Evolutionary conservation across 2,329 filamentous ascomycete genomes (phyloP), one percentile per base, ranked within the genome.

Genomic region (Talaromyces albobiverticillius): DNA sequence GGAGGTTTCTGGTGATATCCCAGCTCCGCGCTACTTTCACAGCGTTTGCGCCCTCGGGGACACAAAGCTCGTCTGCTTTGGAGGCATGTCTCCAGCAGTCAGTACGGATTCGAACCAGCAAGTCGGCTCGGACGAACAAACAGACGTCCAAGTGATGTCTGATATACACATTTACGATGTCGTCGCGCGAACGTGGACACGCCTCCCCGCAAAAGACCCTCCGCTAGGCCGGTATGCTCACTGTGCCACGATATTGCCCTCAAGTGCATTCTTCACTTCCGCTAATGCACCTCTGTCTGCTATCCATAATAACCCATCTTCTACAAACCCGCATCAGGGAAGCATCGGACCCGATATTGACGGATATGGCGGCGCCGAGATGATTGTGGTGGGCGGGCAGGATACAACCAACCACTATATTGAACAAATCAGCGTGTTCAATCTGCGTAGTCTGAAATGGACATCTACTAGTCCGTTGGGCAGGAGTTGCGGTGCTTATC

Each of bases 351-450:
- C 96, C 55, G 88, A 88, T 59, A 85, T 97, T 56, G 92, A 99
- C 70, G 93, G 94, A 0, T 84, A 85, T 18, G 94, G 94, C 14
- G 94, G 94, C 29, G 90, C 94, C 1, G 93, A 99, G 70, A 96
- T 99, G 93, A 83, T 99, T 5, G 87, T 99, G 13, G 92, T 97
- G 7, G 94, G 94, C 57, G 94, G 94, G 0, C 94, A 99, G 71
- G 94, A 99, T 67, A 94, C 89, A 51, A 87, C 88, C n/a, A 99
- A 99, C 70, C 92, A 96, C 70, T 99, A 99, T 67, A 99, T 99
- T 61, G 93, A 99, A 71, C 91, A 99, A 72, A 95, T 99, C 60
- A 97, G 91, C 68, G 90, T 99, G 2, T 99, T 99, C 78, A 99
- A 99, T 65, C 78, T 99, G 23, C 84, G 94, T 46, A 96, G 90